phyloP scores from a whole-genome alignment of 495 filamentous ascomycete genomes.

The Penicillium waksmanii region DNA sequence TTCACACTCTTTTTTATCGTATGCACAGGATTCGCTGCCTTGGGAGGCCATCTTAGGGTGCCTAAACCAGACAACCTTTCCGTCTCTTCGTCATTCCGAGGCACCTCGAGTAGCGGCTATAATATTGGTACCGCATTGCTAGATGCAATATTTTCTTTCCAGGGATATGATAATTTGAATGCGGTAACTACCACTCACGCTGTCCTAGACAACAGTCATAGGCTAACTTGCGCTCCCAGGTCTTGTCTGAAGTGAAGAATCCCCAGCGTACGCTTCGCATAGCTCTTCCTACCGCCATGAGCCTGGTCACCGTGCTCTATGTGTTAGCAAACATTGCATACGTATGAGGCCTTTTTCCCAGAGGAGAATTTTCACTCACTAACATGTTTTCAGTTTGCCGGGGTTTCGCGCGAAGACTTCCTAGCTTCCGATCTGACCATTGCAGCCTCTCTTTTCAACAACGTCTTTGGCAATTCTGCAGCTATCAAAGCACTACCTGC shows the following conservation, averaged over 20 bases:
- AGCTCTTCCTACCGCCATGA: conserved; percentile 59
- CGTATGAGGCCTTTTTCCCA: conserved; percentile 13
- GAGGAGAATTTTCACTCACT: not conserved
- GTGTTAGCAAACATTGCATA: conserved; percentile 70
- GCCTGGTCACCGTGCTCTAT: conserved; percentile 63
- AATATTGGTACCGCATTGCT: conserved; percentile 32
- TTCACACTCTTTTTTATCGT: conserved; percentile 46
- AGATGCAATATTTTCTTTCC: conserved; percentile 33
- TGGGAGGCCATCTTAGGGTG: conserved; percentile 33
- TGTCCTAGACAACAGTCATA: not conserved
- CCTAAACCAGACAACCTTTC: conserved; percentile 29
- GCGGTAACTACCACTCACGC: conserved; percentile 10
- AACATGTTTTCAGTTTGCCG: conserved; percentile 23
- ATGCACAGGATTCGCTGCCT: conserved; percentile 44
- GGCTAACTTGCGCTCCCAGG: conserved; percentile 45
- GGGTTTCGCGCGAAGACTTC: conserved; percentile 34
- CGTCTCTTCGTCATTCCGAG: conserved; percentile 25
- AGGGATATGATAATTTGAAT: conserved; percentile 33
- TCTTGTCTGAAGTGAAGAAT: conserved; percentile 71
- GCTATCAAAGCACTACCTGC: conserved; percentile 33
- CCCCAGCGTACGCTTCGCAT: conserved; percentile 66
- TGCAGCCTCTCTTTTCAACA: conserved; percentile 32
- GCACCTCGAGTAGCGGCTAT: conserved; percentile 34
- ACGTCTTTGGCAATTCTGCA: conserved; percentile 34
- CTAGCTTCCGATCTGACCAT: conserved; percentile 29